Evolutionary conservation across 371 early-diverging fungal species (phyloP), one percentile per base, ranked within the genome.

Genomic region (Dinochytrium kinnereticum): DNA sequence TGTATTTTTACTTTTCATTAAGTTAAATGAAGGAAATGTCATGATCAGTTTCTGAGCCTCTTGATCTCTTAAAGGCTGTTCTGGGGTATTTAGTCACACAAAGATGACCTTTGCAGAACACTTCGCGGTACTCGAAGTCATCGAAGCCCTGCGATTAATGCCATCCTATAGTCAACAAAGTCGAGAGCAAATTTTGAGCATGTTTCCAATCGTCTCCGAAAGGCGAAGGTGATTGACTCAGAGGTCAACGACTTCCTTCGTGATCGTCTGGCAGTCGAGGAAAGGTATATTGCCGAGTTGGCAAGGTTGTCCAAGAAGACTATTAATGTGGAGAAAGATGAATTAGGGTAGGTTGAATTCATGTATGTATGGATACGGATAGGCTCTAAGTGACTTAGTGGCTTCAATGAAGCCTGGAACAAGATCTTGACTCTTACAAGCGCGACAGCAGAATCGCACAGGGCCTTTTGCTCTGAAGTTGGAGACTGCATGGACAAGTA

Each of bases 191-290:
- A 69, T 39, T 55, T 75, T 36, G 83, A 83, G 1, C 40, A 76
- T 21, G 31, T 81, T 1, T 38, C 70, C 31, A 64, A 49, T 19
- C 73, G 83, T 26, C 74, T 83, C 24, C 72, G 76, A 59, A 70
- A 69, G 13, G 78, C 77, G 37, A 39, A 59, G 30, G 49, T 44
- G 2, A 51, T 79, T 38, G 80, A 83, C 39, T 75, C 79, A 7
- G 81, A 81, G 68, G 68, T 81, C 2, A 76, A 78, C 2, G 78
- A 73, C n/a, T 83, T 72, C 57, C 76, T 81, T 68, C 51, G 59
- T 34, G 83, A 83, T 40, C 65, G 83, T 24, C 71, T 72, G 36
- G 68, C 74, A 0, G 59, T 83, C 33, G 83, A 83, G 51, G 78
- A 76, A n/a, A n/a, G 57, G 33, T 83, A 83, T 51, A 75, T 79